phyloP scores from a whole-genome alignment of 306 rosid genomes.

The Astragalus membranaceus region DNA sequence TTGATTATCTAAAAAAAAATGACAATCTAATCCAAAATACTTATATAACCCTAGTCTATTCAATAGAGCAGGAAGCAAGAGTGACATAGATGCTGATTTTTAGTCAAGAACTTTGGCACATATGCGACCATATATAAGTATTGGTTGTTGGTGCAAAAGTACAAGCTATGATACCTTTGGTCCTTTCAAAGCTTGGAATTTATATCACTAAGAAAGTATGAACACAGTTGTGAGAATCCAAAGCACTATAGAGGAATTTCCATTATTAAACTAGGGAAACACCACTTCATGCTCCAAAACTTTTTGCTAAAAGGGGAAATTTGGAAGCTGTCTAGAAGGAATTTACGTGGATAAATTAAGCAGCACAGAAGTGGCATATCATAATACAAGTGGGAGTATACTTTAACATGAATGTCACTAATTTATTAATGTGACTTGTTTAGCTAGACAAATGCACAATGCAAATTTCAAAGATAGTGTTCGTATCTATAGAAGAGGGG shows the following conservation, averaged over 20 bases:
- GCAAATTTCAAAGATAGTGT: not conserved
- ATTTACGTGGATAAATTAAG: slow-evolving; percentile 16
- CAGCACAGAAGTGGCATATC: slow-evolving; percentile 5
- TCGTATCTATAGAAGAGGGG: slow-evolving; percentile 20
- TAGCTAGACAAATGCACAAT: slow-evolving; percentile 19
- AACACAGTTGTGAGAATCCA: slow-evolving; percentile 24
- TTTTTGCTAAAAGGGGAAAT: slow-evolving; percentile 29
- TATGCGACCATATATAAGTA: not conserved
- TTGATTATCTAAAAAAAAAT: too few relatives aligned
- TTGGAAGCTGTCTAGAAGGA: slow-evolving; percentile 28
- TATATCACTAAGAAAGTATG: not conserved
- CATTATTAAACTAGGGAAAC: slow-evolving; percentile 21
- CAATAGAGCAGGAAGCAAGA: not conserved
- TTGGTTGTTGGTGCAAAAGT: not conserved
- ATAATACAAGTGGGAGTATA: not conserved
- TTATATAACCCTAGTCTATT: not conserved
- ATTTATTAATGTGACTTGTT: not conserved
- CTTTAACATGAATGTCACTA: slow-evolving; percentile 19
- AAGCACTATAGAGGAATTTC: slow-evolving; percentile 22
- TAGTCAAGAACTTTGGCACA: slow-evolving; percentile 36
- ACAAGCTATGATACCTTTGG: slow-evolving; percentile 17
- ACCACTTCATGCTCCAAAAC: slow-evolving; percentile 3
- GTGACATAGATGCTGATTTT: not conserved
- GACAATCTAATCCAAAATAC: not conserved
- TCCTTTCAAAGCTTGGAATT: slow-evolving; percentile 15